A percentile compares a stretch with the other conserved stretches of the same genome.
Conservation (phyloP, 345 rosid genomes). For the Aquilaria sinensis region DNA sequence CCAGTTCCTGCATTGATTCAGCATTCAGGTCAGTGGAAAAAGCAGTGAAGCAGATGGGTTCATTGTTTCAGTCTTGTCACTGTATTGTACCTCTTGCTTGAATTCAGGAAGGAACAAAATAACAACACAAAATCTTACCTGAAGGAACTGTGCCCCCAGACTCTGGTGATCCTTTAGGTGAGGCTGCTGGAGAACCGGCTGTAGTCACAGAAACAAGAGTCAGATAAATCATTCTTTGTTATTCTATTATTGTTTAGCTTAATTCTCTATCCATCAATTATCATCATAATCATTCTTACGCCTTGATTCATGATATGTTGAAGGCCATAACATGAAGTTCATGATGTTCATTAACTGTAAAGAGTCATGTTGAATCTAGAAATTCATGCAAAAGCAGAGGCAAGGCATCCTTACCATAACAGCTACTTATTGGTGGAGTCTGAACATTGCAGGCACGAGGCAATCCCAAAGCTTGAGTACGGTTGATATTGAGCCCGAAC, state of each 20-base stretch:
- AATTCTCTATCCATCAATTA: no score
- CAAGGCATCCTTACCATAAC: constrained; percentile 42
- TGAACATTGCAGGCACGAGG: constrained; percentile 75
- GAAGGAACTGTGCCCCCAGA: constrained; percentile 35
- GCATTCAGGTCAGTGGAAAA: not conserved
- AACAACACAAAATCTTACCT: constrained; percentile 33
- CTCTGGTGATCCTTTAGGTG: constrained; percentile 59
- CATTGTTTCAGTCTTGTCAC: not conserved
- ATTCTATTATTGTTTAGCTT: no score
- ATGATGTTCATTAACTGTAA: not conserved
- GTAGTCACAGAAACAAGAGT: constrained; percentile 8
- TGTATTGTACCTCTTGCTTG: not conserved
- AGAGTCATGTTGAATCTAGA: not conserved
- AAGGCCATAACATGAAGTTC: constrained; percentile 5
- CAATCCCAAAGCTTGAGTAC: constrained; percentile 60
- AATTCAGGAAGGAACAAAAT: not conserved
- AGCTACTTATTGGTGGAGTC: constrained; percentile 63
- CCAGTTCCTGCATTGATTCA: constrained; percentile 38
- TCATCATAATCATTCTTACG: no score
- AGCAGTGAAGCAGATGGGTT: not conserved
- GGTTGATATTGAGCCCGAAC: constrained; percentile 57
- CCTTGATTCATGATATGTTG: not conserved
- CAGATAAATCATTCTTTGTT: not conserved
- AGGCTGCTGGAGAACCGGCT: constrained; percentile 35
- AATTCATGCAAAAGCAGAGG: not conserved